Evolutionary conservation across 805 yeast species (phyloP).

Genomic region (Ogataea paraovalis): DNA sequence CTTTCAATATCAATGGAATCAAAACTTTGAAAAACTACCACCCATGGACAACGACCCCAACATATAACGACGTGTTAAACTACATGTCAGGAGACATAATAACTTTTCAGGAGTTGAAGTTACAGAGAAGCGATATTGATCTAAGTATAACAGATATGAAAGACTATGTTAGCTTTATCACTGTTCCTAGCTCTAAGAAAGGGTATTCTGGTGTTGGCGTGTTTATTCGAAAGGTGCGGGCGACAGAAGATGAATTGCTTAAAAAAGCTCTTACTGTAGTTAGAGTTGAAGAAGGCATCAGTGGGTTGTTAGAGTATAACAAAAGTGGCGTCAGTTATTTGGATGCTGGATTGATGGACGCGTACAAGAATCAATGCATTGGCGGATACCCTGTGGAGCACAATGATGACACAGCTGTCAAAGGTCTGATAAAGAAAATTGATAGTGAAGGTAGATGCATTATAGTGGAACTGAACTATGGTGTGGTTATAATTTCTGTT

Average conservation of each 20-base stretch:
- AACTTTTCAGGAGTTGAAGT: constrained; percentile 84
- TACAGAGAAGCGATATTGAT: constrained; percentile 47
- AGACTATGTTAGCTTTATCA: constrained; percentile 60
- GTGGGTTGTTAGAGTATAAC: constrained; percentile 52
- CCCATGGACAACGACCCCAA: constrained; percentile 66
- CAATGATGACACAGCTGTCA: constrained; percentile 32
- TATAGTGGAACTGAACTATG: constrained; percentile 63
- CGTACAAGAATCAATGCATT: constrained; percentile 34
- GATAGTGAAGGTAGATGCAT: constrained; percentile 87
- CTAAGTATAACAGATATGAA: constrained; percentile 36
- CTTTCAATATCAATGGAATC: constrained; percentile 84
- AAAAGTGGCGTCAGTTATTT: constrained; percentile 21
- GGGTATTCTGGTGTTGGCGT: constrained; percentile 94
- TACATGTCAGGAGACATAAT: constrained; percentile 67
- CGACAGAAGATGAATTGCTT: constrained; percentile 37
- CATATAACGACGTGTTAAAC: constrained; percentile 44
- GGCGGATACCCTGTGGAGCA: constrained; percentile 67
- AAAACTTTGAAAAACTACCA: constrained; percentile 76
- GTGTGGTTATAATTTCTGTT: constrained; percentile 57
- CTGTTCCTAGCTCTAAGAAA: constrained; percentile 62
- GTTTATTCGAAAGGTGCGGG: constrained; percentile 54
- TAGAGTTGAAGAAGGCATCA: constrained; percentile 87
- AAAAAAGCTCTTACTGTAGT: constrained; percentile 45
- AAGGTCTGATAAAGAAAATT: constrained; percentile 29
- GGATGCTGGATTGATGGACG: constrained; percentile 20